phyloP scores from a whole-genome alignment of 2,329 filamentous ascomycete genomes.

The Alternaria consortialis region DNA sequence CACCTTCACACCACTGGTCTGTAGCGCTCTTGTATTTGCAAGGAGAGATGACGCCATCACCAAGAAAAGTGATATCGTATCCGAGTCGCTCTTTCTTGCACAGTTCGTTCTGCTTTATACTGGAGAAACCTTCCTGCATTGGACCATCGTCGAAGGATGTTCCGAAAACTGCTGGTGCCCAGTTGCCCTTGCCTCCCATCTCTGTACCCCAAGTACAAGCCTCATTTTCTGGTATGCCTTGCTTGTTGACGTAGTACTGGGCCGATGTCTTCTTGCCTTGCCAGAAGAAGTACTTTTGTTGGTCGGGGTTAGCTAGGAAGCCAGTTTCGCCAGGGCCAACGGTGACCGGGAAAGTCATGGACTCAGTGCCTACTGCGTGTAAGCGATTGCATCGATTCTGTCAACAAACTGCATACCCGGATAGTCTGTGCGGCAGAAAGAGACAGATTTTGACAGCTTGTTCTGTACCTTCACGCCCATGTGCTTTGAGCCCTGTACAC shows the following conservation, averaged over 20 bases:
- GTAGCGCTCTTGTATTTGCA: conserved; percentile 71
- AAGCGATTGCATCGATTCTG: background rate
- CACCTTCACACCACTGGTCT: conserved; percentile 67
- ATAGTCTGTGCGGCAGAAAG: conserved; percentile 95
- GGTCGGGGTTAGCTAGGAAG: conserved; percentile 78
- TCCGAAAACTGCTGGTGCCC: conserved; percentile 85
- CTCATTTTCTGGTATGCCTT: conserved; percentile 70
- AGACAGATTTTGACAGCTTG: conserved; percentile 70
- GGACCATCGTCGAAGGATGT: conserved; percentile 68
- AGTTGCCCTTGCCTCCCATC: conserved; percentile 75
- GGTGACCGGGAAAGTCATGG: conserved; percentile 81
- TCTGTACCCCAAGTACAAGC: conserved; percentile 80
- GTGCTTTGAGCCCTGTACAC: conserved; percentile 74
- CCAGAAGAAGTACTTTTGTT: conserved; percentile 79
- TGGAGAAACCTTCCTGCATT: conserved; percentile 72
- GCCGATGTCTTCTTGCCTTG: conserved; percentile 78
- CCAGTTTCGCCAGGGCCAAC: conserved; percentile 67
- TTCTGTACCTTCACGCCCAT: conserved; percentile 75
- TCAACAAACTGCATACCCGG: conserved; percentile 67
- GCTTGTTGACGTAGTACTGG: conserved; percentile 96
- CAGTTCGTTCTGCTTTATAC: conserved; percentile 84
- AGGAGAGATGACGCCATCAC: conserved; percentile 64
- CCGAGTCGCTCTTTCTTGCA: conserved; percentile 73
- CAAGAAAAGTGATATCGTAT: conserved; percentile 80
- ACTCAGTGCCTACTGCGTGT: conserved; percentile 69